phyloP scores from a whole-genome alignment of 1,284 basidiomycete genomes.

The Irpex lacteus region DNA sequence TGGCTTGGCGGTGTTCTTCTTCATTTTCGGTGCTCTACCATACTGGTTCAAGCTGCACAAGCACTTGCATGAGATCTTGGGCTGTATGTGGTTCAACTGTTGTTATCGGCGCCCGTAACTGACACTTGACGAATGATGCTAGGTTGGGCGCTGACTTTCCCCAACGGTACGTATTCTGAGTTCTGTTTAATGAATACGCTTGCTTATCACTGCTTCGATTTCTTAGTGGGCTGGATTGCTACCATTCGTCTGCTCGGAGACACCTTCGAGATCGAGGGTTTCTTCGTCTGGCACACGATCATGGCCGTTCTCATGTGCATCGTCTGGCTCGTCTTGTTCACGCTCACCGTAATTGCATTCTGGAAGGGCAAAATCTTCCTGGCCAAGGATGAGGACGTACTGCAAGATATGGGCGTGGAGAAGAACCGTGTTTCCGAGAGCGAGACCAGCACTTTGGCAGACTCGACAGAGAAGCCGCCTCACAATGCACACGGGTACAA shows the following conservation, averaged over 20 bases:
- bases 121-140: neutral
- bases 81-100: slow-evolving; percentile 32
- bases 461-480: neutral
- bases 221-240: slow-evolving; percentile 44
- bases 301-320: slow-evolving; percentile 37
- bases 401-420: slow-evolving; percentile 28
- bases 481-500: neutral
- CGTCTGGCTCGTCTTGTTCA: slow-evolving; percentile 39
- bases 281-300: slow-evolving; percentile 38
- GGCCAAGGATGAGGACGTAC: slow-evolving; percentile 41
- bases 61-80: slow-evolving; percentile 45
- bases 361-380: slow-evolving; percentile 43
- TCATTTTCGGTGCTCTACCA: slow-evolving; percentile 42
- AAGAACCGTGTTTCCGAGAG: neutral
- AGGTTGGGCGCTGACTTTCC: slow-evolving; percentile 49
- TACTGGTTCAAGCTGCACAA: slow-evolving; percentile 52
- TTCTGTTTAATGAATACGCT: neutral
- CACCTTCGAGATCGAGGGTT: slow-evolving; percentile 37
- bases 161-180: slow-evolving; percentile 33
- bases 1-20: slow-evolving; percentile 47
- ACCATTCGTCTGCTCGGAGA: slow-evolving; percentile 40
- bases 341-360: slow-evolving; percentile 41
- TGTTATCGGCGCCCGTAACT: neutral
- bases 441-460: neutral
- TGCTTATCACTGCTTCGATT: slow-evolving; percentile 1